Percentiles rank a stretch among this genome's conserved stretches.
phyloP scores from a whole-genome alignment of 257 asterid genomes.

The Lycium barbarum region DNA sequence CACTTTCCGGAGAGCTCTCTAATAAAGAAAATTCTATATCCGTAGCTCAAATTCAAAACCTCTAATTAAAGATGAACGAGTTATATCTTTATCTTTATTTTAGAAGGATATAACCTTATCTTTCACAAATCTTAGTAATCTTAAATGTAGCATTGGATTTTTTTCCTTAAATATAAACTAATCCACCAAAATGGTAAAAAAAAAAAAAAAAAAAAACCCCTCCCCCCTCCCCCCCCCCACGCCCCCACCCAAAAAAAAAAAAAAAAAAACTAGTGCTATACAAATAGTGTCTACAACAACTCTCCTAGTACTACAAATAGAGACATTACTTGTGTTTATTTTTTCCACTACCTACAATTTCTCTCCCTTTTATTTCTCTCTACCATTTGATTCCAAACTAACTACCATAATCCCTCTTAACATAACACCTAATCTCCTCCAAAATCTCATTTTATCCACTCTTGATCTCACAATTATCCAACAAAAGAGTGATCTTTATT shows the following conservation, averaged over 20 bases:
- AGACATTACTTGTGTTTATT: neutral
- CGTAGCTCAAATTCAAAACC: too few species aligned
- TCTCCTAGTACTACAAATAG: neutral
- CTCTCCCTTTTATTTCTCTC: constrained; percentile 27
- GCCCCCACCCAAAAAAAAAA: neutral
- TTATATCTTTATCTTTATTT: neutral
- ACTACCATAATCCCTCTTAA: constrained; percentile 38
- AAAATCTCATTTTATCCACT: constrained; percentile 20
- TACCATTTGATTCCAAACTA: constrained; percentile 30
- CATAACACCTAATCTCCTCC: constrained; percentile 18
- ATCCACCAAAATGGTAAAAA: neutral
- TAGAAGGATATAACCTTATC: neutral
- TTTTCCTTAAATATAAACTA: neutral
- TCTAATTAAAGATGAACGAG: neutral
- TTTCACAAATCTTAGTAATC: neutral
- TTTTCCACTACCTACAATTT: neutral
- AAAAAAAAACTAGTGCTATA: neutral
- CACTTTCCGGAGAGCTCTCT: too few species aligned
- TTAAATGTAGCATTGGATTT: neutral
- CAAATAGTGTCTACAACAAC: neutral
- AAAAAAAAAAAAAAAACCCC: neutral
- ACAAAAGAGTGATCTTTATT: neutral
- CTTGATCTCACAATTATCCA: constrained; percentile 5
- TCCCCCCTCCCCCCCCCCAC: too few species aligned
- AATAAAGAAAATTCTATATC: too few species aligned